Evolutionary conservation across 1,284 basidiomycete species (phyloP).

Genomic region (Cryptococcus sp.): DNA sequence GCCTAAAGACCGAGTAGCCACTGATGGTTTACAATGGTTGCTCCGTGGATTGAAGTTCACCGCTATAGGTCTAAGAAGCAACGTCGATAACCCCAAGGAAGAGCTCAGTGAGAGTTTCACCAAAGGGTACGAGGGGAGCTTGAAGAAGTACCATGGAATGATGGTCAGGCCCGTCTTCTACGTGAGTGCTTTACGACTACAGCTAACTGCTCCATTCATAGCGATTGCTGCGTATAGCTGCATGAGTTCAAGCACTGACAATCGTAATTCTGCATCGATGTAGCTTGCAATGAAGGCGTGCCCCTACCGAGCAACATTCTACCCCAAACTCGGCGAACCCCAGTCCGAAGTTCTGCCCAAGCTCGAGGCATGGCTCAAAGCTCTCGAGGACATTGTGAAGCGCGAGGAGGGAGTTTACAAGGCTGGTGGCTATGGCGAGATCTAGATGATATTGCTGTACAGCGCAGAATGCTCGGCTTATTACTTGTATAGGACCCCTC

Average conservation of each 20-base stretch:
- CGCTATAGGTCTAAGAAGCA: conserved; percentile 70
- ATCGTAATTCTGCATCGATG: neutral
- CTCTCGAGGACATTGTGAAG: conserved; percentile 69
- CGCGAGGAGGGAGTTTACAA: conserved; percentile 74
- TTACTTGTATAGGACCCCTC: too few species aligned
- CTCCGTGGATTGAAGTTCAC: conserved; percentile 90
- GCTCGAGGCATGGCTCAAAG: conserved; percentile 75
- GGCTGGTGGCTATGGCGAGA: conserved; percentile 65
- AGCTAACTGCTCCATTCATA: neutral
- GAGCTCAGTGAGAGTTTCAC: conserved; percentile 79
- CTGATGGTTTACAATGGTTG: conserved; percentile 91
- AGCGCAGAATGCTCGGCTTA: too few species aligned
- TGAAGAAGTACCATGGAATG: conserved; percentile 87
- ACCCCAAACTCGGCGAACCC: conserved; percentile 77
- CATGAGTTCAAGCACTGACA: neutral
- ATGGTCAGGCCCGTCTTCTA: conserved; percentile 80
- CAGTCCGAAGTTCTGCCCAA: conserved; percentile 69
- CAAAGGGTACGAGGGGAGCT: conserved; percentile 75
- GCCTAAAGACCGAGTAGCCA: conserved; percentile 77
- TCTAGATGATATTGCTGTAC: conserved; percentile 23
- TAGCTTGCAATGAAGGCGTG: conserved; percentile 96
- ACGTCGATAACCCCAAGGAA: conserved; percentile 66
- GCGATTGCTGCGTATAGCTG: too few species aligned
- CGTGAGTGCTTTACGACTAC: conserved; percentile 58
- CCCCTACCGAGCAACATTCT: conserved; percentile 88